phyloP scores from a whole-genome alignment of 768 basidiomycete species.

The Leccinellum rugosiceps region DNA sequence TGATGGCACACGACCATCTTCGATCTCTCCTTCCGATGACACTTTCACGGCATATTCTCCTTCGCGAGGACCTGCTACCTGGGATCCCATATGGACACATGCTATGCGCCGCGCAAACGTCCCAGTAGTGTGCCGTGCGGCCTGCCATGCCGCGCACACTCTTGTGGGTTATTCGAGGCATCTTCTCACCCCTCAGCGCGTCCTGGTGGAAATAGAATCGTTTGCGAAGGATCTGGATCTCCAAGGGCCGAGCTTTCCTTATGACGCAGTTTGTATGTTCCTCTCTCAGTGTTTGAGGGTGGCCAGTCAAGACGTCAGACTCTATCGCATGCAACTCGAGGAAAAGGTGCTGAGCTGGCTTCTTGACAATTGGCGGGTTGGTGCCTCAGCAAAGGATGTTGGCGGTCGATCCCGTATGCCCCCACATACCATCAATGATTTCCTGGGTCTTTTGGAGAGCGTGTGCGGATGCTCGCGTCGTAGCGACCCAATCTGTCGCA shows the following conservation, averaged over 20 bases:
- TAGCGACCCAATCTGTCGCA: slow-evolving; percentile 43
- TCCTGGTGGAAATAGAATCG: slow-evolving; percentile 72
- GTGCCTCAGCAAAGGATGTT: slow-evolving; percentile 37
- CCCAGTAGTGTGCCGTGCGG: slow-evolving; percentile 71
- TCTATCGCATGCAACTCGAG: slow-evolving; percentile 84
- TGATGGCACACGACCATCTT: slow-evolving; percentile 28
- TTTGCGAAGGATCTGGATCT: slow-evolving; percentile 82
- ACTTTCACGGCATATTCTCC: background rate
- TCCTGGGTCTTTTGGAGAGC: slow-evolving; percentile 59
- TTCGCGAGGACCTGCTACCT: slow-evolving; percentile 38
- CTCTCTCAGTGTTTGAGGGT: slow-evolving; percentile 64
- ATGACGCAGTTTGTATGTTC: slow-evolving; percentile 88
- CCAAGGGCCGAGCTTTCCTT: slow-evolving; percentile 85
- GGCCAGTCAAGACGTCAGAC: slow-evolving; percentile 74
- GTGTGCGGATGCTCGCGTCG: slow-evolving; percentile 55
- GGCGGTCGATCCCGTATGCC: slow-evolving; percentile 43
- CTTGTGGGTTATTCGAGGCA: slow-evolving; percentile 45
- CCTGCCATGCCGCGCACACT: slow-evolving; percentile 64
- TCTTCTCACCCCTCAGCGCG: slow-evolving; percentile 51
- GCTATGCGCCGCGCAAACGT: slow-evolving; percentile 71
- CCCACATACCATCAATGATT: slow-evolving; percentile 54
- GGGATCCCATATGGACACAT: slow-evolving; percentile 82
- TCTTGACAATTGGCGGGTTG: slow-evolving; percentile 61
- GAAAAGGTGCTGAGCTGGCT: slow-evolving; percentile 86
- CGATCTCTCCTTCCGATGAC: slow-evolving; percentile 1